A percentile compares a stretch with the other conserved stretches of the same genome.
Conservation (phyloP, 1,284 basidiomycete genomes). For the Heterobasidion annosum region DNA sequence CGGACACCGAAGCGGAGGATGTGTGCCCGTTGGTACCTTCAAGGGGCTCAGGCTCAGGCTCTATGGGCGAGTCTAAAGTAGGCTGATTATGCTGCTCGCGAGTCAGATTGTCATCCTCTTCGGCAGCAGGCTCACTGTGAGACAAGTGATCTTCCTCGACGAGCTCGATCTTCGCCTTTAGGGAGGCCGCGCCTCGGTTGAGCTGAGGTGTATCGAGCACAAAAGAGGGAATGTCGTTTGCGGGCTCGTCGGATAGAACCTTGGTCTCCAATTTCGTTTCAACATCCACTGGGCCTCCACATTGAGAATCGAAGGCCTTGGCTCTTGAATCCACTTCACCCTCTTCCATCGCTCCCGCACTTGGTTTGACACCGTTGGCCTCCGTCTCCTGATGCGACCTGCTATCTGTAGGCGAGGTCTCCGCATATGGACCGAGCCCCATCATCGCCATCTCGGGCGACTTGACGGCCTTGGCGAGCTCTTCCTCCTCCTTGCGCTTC, state of each 20-base stretch:
- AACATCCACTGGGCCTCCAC: neutral
- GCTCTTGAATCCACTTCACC: no score
- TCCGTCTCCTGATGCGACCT: neutral
- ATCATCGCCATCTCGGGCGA: neutral
- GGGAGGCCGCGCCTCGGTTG: constrained; percentile 7
- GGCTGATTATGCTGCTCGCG: no score
- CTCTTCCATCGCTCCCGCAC: no score
- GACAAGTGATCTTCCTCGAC: constrained; percentile 7
- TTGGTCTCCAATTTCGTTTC: neutral
- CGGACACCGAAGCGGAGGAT: neutral
- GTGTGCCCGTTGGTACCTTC: no score
- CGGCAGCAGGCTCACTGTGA: neutral
- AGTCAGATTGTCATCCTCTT: no score
- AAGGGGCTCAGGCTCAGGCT: no score
- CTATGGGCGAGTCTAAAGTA: no score
- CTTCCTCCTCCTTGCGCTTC: constrained; percentile 23
- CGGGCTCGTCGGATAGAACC: neutral
- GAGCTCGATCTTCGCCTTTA: constrained; percentile 23
- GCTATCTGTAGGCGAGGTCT: neutral
- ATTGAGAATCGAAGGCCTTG: no score
- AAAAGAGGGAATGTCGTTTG: neutral
- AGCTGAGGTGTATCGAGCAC: neutral
- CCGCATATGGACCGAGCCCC: neutral
- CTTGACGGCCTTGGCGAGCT: constrained; percentile 1
- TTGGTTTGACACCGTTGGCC: no score